Evolutionary conservation across 164 flowering plant species (phyloP).

Genomic region (Brasenia schreberi): DNA sequence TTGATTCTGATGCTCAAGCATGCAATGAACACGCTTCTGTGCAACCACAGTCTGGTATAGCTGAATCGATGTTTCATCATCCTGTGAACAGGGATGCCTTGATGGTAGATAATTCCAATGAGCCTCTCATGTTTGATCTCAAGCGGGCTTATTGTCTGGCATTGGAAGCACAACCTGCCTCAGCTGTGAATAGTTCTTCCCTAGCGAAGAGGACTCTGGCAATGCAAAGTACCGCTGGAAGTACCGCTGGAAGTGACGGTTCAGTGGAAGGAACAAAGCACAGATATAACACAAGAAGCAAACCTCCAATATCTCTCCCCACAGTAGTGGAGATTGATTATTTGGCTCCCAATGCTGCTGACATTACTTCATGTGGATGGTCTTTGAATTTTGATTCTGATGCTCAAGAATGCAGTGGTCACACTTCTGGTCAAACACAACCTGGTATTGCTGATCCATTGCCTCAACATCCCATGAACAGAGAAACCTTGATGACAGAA

Average conservation of each 20-base stretch:
- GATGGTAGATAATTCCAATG: too few species aligned
- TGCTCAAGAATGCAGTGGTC: slow-evolving; percentile 10
- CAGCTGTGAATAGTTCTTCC: too few species aligned
- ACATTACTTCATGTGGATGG: slow-evolving; percentile 32
- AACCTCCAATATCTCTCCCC: too few species aligned
- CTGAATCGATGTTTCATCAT: slow-evolving; percentile 3
- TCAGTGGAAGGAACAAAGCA: too few species aligned
- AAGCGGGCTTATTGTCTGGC: too few species aligned
- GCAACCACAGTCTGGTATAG: background rate
- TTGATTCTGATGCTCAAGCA: slow-evolving; percentile 23
- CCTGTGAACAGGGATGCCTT: background rate
- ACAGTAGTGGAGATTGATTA: too few species aligned
- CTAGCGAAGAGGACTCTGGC: too few species aligned
- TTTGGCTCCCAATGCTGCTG: slow-evolving; percentile 1
- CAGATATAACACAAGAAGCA: too few species aligned
- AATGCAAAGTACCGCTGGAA: too few species aligned
- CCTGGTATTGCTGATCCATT: slow-evolving; percentile 4
- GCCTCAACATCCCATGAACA: background rate
- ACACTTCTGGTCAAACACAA: background rate
- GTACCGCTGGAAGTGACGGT: too few species aligned
- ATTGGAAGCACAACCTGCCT: too few species aligned
- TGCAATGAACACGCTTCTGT: slow-evolving; percentile 4
- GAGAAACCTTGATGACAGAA: background rate
- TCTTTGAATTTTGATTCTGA: slow-evolving; percentile 42
- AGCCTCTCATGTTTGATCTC: too few species aligned